Percentiles rank a stretch among this genome's conserved stretches.
Evolutionary conservation across 2,329 filamentous ascomycete species (phyloP).

Genomic region (Pseudophaeomoniella oleicola): DNA sequence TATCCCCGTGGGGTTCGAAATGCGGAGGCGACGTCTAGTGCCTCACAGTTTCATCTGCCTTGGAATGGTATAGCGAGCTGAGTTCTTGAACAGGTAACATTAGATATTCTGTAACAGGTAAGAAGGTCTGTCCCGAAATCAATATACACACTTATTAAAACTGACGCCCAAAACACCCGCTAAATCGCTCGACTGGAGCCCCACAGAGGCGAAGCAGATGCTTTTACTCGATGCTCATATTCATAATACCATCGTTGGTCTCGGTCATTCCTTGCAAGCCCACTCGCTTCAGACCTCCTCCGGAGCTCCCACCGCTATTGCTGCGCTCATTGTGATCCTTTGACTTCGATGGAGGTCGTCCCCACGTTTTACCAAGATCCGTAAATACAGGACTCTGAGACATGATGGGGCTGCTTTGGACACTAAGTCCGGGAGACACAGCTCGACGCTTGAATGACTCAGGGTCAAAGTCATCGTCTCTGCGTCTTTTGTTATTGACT

Average conservation of each 20-base stretch:
- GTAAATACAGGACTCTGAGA: constrained; percentile 61
- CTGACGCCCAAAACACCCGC: constrained; percentile 1
- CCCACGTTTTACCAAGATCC: constrained; percentile 54
- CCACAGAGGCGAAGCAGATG: too few relatives aligned
- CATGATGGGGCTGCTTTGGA: constrained; percentile 75
- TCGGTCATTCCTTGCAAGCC: constrained; percentile 89
- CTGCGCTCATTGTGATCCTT: constrained; percentile 37
- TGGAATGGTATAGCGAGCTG: too few relatives aligned
- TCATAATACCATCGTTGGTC: constrained; percentile 89
- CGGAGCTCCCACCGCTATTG: constrained; percentile 36
- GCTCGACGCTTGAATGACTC: constrained; percentile 79
- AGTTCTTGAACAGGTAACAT: too few relatives aligned
- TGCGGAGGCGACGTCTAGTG: too few relatives aligned
- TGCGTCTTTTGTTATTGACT: constrained; percentile 65
- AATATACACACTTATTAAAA: constrained; percentile 10
- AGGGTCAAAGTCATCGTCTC: constrained; percentile 84
- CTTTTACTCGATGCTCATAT: constrained; percentile 92
- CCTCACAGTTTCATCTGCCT: too few relatives aligned
- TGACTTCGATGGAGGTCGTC: constrained; percentile 47
- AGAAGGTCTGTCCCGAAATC: not conserved
- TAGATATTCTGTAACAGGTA: too few relatives aligned
- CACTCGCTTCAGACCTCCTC: constrained; percentile 41
- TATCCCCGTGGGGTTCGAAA: too few relatives aligned
- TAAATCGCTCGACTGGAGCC: not conserved
- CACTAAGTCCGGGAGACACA: constrained; percentile 81